Evolutionary conservation across 306 rosid genomes (phyloP).

Genomic region (Prunus padus): DNA sequence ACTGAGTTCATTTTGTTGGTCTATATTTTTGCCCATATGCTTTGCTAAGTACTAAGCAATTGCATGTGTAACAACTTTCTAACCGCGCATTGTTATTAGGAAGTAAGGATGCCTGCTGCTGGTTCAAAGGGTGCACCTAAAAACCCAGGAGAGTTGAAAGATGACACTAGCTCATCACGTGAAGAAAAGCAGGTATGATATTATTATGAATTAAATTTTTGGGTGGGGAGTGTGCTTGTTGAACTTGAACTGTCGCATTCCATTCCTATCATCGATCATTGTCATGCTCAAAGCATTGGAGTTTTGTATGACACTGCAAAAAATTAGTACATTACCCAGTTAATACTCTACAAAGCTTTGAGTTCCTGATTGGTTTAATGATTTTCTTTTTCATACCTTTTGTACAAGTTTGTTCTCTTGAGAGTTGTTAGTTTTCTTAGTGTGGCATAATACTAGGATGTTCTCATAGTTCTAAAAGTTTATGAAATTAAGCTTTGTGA

Average conservation of each 20-base stretch:
- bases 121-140: constrained; percentile 76
- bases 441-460: background rate
- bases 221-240: background rate
- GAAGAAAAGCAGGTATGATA: constrained; percentile 72
- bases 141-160: constrained; percentile 76
- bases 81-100: constrained; percentile 42
- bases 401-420: background rate
- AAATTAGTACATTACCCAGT: background rate
- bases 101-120: constrained; percentile 97
- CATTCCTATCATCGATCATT: background rate
- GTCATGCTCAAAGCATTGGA: background rate
- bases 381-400: background rate
- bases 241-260: background rate
- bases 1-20: background rate
- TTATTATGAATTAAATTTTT: background rate
- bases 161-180: constrained; percentile 69
- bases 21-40: background rate
- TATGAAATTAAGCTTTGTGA: background rate
- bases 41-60: background rate
- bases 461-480: background rate
- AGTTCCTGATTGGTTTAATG: background rate
- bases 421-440: background rate
- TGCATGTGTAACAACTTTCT: constrained; percentile 18
- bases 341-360: background rate
- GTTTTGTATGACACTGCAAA: background rate